Evolutionary conservation across 345 rosid genomes (phyloP).

Genomic region (Erodium maritimum): DNA sequence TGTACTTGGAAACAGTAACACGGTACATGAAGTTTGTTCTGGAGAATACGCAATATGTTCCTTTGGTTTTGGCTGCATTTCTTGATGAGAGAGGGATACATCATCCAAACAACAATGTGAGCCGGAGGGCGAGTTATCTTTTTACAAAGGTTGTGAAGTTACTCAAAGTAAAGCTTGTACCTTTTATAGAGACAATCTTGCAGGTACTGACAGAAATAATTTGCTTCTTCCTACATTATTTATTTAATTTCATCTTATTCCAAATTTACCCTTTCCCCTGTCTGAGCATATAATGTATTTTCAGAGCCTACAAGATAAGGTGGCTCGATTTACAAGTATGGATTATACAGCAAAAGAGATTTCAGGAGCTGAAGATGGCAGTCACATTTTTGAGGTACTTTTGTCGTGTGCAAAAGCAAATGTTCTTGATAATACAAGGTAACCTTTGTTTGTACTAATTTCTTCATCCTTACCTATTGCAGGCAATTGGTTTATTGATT

Average conservation of each 20-base stretch:
- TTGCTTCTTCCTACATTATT: not conserved
- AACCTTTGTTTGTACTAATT: conserved; percentile 1
- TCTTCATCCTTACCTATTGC: conserved; percentile 8
- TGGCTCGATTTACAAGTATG: conserved; percentile 51
- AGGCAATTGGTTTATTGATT: conserved; percentile 88
- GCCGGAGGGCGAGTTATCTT: conserved; percentile 81
- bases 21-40: conserved; percentile 80
- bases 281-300: conserved; percentile 7
- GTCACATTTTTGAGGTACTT: conserved; percentile 85
- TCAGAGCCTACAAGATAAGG: conserved; percentile 79
- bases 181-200: conserved; percentile 71
- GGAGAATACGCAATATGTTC: conserved; percentile 54
- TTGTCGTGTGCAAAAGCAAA: not conserved
- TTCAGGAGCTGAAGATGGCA: conserved; percentile 75
- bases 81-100: conserved; percentile 93
- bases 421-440: not conserved
- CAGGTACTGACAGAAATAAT: conserved; percentile 35
- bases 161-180: conserved; percentile 78
- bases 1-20: conserved; percentile 68
- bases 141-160: conserved; percentile 82
- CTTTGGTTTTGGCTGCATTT: conserved; percentile 68
- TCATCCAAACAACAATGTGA: conserved; percentile 68
- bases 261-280: conserved; percentile 2
- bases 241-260: not conserved
- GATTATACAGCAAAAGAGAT: conserved; percentile 32